Base-by-base conservation (phyloP, 2,329 filamentous ascomycete genomes). In the Apiospora rasikravindrae region DNA sequence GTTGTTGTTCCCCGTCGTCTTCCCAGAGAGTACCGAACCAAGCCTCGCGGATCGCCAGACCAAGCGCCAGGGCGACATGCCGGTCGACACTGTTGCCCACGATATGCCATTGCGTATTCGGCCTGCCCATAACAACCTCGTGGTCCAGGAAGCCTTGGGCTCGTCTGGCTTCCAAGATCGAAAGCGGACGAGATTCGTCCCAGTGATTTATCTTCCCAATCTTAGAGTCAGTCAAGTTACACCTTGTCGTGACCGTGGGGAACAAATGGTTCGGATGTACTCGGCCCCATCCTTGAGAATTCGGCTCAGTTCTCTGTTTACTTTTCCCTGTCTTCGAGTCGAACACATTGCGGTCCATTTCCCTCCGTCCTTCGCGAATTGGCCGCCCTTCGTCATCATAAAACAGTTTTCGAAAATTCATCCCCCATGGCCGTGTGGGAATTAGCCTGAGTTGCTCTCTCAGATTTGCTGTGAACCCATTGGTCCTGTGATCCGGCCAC, bases 71-170 rank as follows among this genome's bases (percentile, higher is more conserved):
- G 0, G 93, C 89, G 0, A 94, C 88, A 33, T 89, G 88, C 11
- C 93, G 84, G 2, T 93, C 89, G 0, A 97, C 94, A 40, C 91
- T 93, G 79, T 97, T 97, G 0, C 94, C 94, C 0, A 95, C 85
- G 26, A 94, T 89, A 71, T 86, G 88, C 83, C 88, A 91, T 77
- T 94, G 91, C 1, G 90, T 83, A 0, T 49, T 13, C 0, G 86
- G 79, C 0, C 70, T 77, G 0, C 93, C 93, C 0, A 95, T 80
- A 0, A 97, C 79, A 0, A 95, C 87, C 72, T 96, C 94, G 7
- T 90, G 75, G 71, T 96, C 92, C 0, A 86, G 89, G 53, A 93
- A 90, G 0, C 92, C 92, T 79, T 96, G 94, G 0, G 90, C 91
- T 1, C 92, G 84, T 1, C 92, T 83, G 0, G 86, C 88, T 79